phyloP scores from a whole-genome alignment of 306 rosid genomes.

The Notholithocarpus densiflorus region DNA sequence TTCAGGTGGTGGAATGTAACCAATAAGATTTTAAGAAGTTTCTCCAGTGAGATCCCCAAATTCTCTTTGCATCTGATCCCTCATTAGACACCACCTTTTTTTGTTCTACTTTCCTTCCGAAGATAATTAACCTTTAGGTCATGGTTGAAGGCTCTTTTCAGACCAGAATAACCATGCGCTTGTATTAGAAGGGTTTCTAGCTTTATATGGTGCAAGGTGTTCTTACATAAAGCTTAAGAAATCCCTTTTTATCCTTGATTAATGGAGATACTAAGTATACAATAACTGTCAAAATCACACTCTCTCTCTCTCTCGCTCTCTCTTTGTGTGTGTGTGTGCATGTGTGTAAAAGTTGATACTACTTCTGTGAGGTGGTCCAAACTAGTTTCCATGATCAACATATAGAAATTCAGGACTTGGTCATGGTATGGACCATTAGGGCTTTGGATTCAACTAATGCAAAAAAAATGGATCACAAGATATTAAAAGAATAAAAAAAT shows the following conservation, averaged over 20 bases:
- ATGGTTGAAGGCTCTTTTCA: constrained; percentile 31
- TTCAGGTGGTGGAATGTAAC: constrained; percentile 53
- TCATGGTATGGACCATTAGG: constrained; percentile 30
- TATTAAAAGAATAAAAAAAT: constrained; percentile 9
- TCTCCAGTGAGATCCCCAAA: constrained; percentile 1
- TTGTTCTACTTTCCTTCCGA: constrained; percentile 18
- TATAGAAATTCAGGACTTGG: constrained; percentile 22
- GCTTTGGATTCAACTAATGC: constrained; percentile 23
- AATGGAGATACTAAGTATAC: constrained; percentile 14
- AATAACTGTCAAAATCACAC: constrained; percentile 6
- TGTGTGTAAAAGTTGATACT: constrained; percentile 30
- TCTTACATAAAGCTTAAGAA: constrained; percentile 33
- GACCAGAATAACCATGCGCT: constrained; percentile 30
- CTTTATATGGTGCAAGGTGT: constrained; percentile 32
- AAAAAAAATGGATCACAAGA: background rate
- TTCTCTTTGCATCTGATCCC: constrained; percentile 22
- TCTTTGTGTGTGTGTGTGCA: background rate
- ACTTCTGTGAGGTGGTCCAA: constrained; percentile 34
- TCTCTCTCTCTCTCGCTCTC: constrained; percentile 4
- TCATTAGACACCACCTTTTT: constrained; percentile 20
- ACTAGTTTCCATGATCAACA: constrained; percentile 21
- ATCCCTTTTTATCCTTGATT: constrained; percentile 24
- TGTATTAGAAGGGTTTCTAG: constrained; percentile 27
- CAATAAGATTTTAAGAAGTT: constrained; percentile 22
- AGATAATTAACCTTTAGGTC: constrained; percentile 33